A percentile compares a stretch with the other conserved stretches of the same genome.
Conservation (phyloP, 352 stramenopile genomes). For the Blastocystis sp. region DNA sequence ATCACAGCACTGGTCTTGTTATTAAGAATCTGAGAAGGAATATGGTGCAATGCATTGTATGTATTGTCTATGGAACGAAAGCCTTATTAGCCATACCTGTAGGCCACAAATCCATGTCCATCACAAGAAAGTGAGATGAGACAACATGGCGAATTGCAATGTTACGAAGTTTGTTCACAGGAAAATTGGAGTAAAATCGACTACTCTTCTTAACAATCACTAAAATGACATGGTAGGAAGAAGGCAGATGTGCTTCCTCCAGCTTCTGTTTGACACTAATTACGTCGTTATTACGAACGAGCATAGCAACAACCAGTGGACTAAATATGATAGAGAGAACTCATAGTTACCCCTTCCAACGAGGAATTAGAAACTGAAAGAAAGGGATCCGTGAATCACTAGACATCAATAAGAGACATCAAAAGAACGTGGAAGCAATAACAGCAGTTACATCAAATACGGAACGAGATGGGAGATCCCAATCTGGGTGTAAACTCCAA, state of each 20-base stretch:
- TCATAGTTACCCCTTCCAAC: background rate
- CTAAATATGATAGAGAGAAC: background rate
- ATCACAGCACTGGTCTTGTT: constrained; percentile 10
- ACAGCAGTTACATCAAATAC: background rate
- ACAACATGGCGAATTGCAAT: constrained; percentile 60
- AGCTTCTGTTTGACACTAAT: background rate
- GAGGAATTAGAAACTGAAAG: background rate
- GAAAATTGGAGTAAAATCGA: constrained; percentile 16
- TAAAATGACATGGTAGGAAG: background rate
- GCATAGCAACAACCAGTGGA: background rate
- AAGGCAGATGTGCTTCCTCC: background rate
- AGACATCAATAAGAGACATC: background rate
- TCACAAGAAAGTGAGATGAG: constrained; percentile 62
- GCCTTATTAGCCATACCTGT: background rate
- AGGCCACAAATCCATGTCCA: constrained; percentile 64
- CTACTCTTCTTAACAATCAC: background rate
- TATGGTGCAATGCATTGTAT: background rate
- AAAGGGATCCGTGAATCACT: constrained; percentile 3
- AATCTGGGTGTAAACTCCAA: background rate
- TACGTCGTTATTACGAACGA: background rate
- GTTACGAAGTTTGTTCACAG: constrained; percentile 62
- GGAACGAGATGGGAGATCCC: background rate
- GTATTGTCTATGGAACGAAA: background rate
- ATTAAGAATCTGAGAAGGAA: background rate
- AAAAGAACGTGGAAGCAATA: background rate